A percentile compares a stretch with the other conserved stretches of the same genome.
phyloP scores from a whole-genome alignment of 2,329 filamentous ascomycete genomes.

The Diaporthe citriasiana region DNA sequence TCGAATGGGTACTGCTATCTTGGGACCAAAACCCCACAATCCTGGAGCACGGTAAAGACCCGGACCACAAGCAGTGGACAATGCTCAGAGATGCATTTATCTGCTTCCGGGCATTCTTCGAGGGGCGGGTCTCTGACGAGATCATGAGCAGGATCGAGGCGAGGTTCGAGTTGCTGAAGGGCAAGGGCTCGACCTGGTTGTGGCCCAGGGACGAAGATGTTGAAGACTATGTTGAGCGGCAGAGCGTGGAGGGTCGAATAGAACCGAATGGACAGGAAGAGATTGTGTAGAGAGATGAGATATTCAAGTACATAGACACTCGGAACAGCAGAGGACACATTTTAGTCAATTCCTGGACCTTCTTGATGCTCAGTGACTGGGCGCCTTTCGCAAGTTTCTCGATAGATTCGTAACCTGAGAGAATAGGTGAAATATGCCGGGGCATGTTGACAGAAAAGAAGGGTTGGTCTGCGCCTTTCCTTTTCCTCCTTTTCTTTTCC shows the following conservation, averaged over 20 bases:
- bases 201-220: conserved; percentile 59
- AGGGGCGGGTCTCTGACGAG: conserved; percentile 55
- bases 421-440: not conserved
- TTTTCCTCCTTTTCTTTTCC: too few species aligned
- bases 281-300: not conserved
- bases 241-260: not conserved
- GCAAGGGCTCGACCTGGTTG: conserved; percentile 46
- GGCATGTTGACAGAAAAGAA: not conserved
- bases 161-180: conserved; percentile 47
- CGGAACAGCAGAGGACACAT: not conserved
- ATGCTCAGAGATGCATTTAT: conserved; percentile 48
- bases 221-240: conserved; percentile 49
- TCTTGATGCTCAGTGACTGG: not conserved
- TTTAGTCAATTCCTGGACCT: not conserved
- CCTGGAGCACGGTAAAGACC: conserved; percentile 53
- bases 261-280: not conserved
- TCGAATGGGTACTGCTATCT: conserved; percentile 71
- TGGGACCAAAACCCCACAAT: conserved; percentile 54
- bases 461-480: not conserved
- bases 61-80: conserved; percentile 53
- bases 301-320: not conserved
- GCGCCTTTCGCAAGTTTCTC: not conserved
- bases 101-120: conserved; percentile 63
- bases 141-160: conserved; percentile 51
- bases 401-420: too few species aligned